Evolutionary conservation across 805 yeast species (phyloP).

Genomic region (Ogataea ganodermae): DNA sequence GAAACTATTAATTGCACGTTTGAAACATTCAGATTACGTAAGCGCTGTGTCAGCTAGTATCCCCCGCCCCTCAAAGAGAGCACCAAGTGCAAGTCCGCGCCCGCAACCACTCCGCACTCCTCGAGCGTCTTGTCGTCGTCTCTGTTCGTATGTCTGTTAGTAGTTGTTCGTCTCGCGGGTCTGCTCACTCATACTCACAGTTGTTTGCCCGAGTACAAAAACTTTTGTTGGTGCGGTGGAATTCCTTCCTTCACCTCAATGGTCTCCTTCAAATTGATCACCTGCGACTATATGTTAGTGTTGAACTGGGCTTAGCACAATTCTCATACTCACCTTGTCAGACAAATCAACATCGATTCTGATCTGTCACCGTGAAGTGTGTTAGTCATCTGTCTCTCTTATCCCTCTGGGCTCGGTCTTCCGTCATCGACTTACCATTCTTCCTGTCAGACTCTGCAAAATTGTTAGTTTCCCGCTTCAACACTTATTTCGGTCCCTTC

Average conservation of each 20-base stretch:
- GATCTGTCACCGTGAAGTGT: constrained; percentile 40
- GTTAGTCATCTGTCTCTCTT: not conserved
- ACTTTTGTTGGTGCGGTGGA: constrained; percentile 93
- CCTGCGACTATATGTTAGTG: constrained; percentile 37
- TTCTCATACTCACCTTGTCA: constrained; percentile 52
- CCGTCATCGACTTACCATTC: constrained; percentile 51
- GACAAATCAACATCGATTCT: constrained; percentile 71
- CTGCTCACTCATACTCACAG: constrained; percentile 49
- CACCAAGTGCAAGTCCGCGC: constrained; percentile 86
- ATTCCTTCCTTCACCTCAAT: constrained; percentile 97
- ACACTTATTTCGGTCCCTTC: not conserved
- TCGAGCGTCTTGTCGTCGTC: constrained; percentile 77
- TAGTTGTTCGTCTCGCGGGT: constrained; percentile 1
- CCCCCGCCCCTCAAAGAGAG: constrained; percentile 89
- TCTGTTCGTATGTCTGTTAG: constrained; percentile 30
- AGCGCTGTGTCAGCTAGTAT: not conserved
- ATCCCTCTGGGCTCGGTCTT: not conserved
- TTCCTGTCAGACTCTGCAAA: constrained; percentile 68
- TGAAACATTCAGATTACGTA: not conserved
- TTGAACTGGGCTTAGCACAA: constrained; percentile 2
- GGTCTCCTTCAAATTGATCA: constrained; percentile 73
- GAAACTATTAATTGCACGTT: not conserved
- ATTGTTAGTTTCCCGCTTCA: constrained; percentile 7
- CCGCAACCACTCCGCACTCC: constrained; percentile 76
- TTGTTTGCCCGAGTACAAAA: constrained; percentile 88